Conservation (phyloP, 139 green algal species). For the Haematococcus sp. region DNA sequence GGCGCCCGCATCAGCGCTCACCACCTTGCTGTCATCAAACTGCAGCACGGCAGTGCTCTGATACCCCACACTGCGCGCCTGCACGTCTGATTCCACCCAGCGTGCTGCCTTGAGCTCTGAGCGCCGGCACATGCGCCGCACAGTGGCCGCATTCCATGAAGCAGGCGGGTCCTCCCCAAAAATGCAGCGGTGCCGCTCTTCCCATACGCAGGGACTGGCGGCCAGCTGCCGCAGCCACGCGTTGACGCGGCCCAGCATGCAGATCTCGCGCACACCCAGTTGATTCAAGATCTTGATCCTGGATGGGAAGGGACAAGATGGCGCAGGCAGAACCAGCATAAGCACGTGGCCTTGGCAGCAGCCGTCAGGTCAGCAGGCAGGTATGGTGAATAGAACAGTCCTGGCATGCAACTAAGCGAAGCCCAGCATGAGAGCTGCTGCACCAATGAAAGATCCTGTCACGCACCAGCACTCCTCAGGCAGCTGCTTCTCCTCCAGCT, state of each 20-base stretch:
- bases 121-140: constrained; percentile 6
- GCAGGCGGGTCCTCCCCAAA: background rate
- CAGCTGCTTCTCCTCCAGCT: constrained; percentile 29
- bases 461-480: constrained; percentile 37
- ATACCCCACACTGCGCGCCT: constrained; percentile 15
- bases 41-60: constrained; percentile 30
- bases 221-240: constrained; percentile 30
- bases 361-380: no score
- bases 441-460: no score
- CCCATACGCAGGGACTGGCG: constrained; percentile 16
- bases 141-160: background rate
- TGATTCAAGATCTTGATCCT: constrained; percentile 30
- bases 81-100: constrained; percentile 8
- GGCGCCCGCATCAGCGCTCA: constrained; percentile 30
- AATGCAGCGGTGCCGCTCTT: constrained; percentile 2
- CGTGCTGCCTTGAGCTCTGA: background rate
- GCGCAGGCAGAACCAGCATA: no score
- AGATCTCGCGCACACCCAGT: constrained; percentile 42
- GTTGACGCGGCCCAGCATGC: constrained; percentile 25
- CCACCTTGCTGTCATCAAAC: constrained; percentile 50
- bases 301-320: no score
- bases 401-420: no score
- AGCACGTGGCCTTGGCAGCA: no score
- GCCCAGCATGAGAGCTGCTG: no score
- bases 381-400: no score